Evolutionary conservation across 306 rosid species (phyloP).

Genomic region (Cicer cuneatum): DNA sequence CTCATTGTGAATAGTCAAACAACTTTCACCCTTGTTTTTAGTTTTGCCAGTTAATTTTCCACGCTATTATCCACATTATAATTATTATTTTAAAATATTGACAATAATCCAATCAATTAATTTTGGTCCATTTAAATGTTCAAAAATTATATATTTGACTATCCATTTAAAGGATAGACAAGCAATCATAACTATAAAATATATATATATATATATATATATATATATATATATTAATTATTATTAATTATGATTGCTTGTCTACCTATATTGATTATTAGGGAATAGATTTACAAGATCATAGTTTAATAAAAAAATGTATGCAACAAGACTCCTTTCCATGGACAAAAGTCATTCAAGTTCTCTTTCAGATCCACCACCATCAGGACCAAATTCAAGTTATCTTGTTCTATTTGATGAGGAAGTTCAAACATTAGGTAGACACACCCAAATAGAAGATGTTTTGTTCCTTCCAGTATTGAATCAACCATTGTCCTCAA

Average conservation of each 20-base stretch:
- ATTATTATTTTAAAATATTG: no score
- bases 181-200: no score
- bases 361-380: slow-evolving; percentile 39
- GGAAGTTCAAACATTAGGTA: slow-evolving; percentile 28
- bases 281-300: no score
- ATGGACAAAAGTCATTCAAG: slow-evolving; percentile 33
- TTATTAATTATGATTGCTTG: no score
- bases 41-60: neutral
- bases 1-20: neutral
- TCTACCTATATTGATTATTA: no score
- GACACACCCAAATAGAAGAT: neutral
- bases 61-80: neutral
- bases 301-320: slow-evolving; percentile 27
- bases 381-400: slow-evolving; percentile 49
- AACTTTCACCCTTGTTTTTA: neutral
- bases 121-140: neutral
- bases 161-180: neutral
- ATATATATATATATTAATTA: no score
- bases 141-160: no score
- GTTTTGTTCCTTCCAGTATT: slow-evolving; percentile 63
- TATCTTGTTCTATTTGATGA: slow-evolving; percentile 48
- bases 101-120: no score
- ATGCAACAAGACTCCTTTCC: slow-evolving; percentile 51
- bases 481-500: slow-evolving; percentile 60
- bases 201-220: no score